Base-by-base conservation (phyloP, 306 rosid genomes). In the Oemleria cerasiformis region DNA sequence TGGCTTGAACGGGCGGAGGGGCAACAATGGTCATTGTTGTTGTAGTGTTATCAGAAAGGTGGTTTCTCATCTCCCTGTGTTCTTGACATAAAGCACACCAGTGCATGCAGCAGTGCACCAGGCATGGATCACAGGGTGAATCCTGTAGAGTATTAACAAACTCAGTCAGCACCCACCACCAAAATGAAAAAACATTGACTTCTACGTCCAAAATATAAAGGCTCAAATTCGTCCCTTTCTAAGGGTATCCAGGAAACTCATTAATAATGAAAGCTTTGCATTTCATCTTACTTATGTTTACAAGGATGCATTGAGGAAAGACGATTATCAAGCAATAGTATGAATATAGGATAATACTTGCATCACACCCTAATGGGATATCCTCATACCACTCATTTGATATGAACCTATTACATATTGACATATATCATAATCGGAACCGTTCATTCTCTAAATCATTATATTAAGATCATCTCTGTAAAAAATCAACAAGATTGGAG, bases 51-150 rank as follows among this genome's bases (percentile, higher is more conserved):
- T 80, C 80, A 0, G 84, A 80, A 19, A 86, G 71, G 77, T 83
- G 87, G 71, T 80, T 83, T 79, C 45, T 83, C 85, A 83, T 78
- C 70, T 86, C 87, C 70, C 90, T 74, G 72, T 86, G 80, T 66
- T 86, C 90, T 58, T 86, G 87, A 71, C 90, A 86, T 60, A 86
- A 47, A 58, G 85, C 85, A 70, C 87, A 86, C 87, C 82, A 83
- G 68, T 86, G 87, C 80, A 86, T 10, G 76, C 84, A 75, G 71
- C 85, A 86, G 69, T 80, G 87, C 82, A 86, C 90, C 73, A 86
- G 62, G 84, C 90, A 86, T 30, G 87, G 87, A 65, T 86, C 90
- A 78, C 85, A 86, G 9, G 85, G 90, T 47, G 87, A 83, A 75
- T 83, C 78, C 87, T 86, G 78, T 62, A 75, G 47, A 20, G 14